Evolutionary conservation across 108 stramenopile genomes (phyloP).

Genomic region (Epipyxis sp.): DNA sequence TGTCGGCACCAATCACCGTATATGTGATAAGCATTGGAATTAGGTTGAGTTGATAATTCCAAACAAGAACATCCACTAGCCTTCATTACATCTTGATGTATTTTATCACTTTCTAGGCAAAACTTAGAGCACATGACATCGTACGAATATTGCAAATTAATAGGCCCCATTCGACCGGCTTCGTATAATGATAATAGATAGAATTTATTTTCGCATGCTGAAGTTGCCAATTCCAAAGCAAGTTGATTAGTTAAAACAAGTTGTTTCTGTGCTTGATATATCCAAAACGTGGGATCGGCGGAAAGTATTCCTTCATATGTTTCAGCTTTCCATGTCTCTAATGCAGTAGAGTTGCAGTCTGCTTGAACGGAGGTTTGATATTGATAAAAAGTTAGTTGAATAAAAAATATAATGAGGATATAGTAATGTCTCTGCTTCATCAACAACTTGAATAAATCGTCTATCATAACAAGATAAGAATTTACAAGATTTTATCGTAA

Average conservation of each 20-base stretch:
- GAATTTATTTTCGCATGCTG: background rate
- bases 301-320: background rate
- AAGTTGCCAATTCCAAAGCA: background rate
- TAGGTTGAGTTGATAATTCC: conserved; percentile 40
- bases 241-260: background rate
- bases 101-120: conserved; percentile 42
- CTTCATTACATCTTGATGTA: conserved; percentile 45
- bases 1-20: conserved; percentile 46
- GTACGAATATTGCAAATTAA: background rate
- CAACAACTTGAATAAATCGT: no score
- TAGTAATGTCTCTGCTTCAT: no score
- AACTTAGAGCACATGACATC: conserved; percentile 35
- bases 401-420: no score
- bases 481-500: no score
- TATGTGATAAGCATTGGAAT: conserved; percentile 33
- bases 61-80: conserved; percentile 45
- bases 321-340: background rate
- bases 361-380: no score
- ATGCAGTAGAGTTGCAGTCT: background rate
- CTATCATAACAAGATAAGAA: no score
- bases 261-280: conserved; percentile 11
- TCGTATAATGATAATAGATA: background rate
- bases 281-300: background rate
- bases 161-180: background rate
- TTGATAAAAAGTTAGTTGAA: no score